phyloP scores from a whole-genome alignment of 2,329 filamentous ascomycete genomes.

The Elsinoe batatas region DNA sequence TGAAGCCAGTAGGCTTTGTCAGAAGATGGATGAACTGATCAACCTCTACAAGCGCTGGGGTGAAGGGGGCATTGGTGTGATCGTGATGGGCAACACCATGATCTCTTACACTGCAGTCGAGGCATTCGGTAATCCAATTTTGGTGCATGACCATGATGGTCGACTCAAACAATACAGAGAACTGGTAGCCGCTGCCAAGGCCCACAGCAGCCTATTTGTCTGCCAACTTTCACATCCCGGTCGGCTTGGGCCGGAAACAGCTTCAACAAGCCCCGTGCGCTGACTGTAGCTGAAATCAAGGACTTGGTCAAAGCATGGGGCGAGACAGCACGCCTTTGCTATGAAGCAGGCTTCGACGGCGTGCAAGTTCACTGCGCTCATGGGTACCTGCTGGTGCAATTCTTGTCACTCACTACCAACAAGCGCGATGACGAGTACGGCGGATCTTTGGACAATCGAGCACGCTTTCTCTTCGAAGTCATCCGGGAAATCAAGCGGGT shows the following conservation, averaged over 20 bases:
- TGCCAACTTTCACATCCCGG: constrained; percentile 25
- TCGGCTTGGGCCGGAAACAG: constrained; percentile 22
- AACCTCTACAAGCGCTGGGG: constrained; percentile 24
- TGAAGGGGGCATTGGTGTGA: constrained; percentile 24
- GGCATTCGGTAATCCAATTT: constrained; percentile 24
- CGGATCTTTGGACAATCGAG: constrained; percentile 32
- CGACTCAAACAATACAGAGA: constrained; percentile 20
- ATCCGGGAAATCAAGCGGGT: constrained; percentile 23
- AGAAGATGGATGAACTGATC: constrained; percentile 16
- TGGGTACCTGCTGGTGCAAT: constrained; percentile 35
- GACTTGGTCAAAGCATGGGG: constrained; percentile 22
- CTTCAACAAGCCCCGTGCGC: constrained; percentile 23
- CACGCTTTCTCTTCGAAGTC: constrained; percentile 32
- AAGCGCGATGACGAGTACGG: constrained; percentile 34
- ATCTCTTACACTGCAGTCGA: constrained; percentile 24
- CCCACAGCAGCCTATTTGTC: constrained; percentile 22
- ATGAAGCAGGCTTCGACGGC: constrained; percentile 24
- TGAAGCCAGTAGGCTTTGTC: no score
- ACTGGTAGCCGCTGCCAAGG: constrained; percentile 20
- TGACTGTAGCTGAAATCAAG: constrained; percentile 22
- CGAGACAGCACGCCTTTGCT: constrained; percentile 21
- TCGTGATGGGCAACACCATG: constrained; percentile 25
- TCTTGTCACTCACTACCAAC: constrained; percentile 33
- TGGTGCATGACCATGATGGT: constrained; percentile 22
- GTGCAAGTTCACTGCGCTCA: constrained; percentile 28